phyloP scores from a whole-genome alignment of 1,284 basidiomycete genomes.

The Malassezia sympodialis region DNA sequence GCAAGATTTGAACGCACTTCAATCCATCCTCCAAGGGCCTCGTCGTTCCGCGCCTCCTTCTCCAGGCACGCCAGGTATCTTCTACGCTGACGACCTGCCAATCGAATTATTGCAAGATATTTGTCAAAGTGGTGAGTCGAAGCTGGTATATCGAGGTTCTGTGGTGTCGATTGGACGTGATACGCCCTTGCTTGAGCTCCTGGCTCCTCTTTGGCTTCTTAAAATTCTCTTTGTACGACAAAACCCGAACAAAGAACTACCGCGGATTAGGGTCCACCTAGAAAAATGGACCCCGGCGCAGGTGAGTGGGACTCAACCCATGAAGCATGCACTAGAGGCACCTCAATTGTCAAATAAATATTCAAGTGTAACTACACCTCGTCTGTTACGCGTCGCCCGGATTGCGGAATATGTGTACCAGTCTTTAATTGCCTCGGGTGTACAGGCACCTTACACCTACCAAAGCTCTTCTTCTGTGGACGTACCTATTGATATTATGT shows the following conservation, averaged over 20 bases:
- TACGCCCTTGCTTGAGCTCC: conserved; percentile 5
- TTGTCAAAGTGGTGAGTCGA: neutral
- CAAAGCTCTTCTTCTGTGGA: neutral
- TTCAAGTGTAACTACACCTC: neutral
- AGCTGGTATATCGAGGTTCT: conserved; percentile 1
- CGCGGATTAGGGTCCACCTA: neutral
- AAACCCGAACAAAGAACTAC: neutral
- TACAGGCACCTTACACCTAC: neutral
- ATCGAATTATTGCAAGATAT: neutral
- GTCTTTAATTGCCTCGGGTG: neutral
- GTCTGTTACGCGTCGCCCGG: conserved; percentile 2
- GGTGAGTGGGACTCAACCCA: neutral
- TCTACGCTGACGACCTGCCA: neutral
- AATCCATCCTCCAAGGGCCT: neutral
- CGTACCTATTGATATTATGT: conserved; percentile 11
- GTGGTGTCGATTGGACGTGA: neutral
- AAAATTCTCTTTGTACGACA: neutral
- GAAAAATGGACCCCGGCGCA: neutral
- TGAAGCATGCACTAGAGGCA: neutral
- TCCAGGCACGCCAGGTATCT: neutral
- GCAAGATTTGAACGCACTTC: neutral
- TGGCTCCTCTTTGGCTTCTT: conserved; percentile 11
- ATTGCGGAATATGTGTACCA: conserved; percentile 2
- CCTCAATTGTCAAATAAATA: neutral
- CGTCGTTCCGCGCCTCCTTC: neutral